Evolutionary conservation across 805 yeast species (phyloP).

Genomic region (Hanseniaspora lachancei): DNA sequence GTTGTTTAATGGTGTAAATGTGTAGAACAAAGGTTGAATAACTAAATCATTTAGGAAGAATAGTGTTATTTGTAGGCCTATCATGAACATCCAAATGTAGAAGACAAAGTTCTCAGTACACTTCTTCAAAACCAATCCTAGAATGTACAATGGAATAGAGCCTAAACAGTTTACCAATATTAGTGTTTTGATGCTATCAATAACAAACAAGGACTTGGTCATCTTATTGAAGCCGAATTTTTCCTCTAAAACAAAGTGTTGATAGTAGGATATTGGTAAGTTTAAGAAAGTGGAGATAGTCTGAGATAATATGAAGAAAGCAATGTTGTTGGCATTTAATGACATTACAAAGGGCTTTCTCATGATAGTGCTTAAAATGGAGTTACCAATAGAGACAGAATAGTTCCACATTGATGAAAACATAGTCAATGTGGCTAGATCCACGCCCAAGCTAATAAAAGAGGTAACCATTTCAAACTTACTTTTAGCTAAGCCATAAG

Average conservation of each 20-base stretch:
- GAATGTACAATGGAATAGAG: slow-evolving; percentile 57
- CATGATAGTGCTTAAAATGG: slow-evolving; percentile 22
- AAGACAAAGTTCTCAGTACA: slow-evolving; percentile 72
- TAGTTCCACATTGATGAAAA: slow-evolving; percentile 51
- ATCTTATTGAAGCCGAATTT: slow-evolving; percentile 85
- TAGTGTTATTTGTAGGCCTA: slow-evolving; percentile 57
- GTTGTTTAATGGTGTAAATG: slow-evolving; percentile 74
- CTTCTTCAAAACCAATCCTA: slow-evolving; percentile 66
- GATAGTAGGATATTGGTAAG: slow-evolving; percentile 61
- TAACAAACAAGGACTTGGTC: slow-evolving; percentile 56
- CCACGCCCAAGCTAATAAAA: slow-evolving; percentile 35
- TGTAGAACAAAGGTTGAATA: slow-evolving; percentile 88
- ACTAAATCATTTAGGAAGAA: slow-evolving; percentile 71
- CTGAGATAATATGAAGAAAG: slow-evolving; percentile 44
- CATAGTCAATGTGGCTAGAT: slow-evolving; percentile 38
- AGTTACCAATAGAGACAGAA: slow-evolving; percentile 31
- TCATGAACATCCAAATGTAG: slow-evolving; percentile 61
- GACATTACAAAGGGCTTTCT: slow-evolving; percentile 20
- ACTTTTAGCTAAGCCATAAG: slow-evolving; percentile 68
- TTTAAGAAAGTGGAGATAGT: slow-evolving; percentile 29
- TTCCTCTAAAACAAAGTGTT: slow-evolving; percentile 81
- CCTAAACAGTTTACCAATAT: slow-evolving; percentile 46
- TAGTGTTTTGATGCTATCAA: slow-evolving; percentile 55
- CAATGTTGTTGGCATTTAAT: slow-evolving; percentile 52
- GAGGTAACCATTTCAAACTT: slow-evolving; percentile 42